Base-by-base conservation (phyloP, 2,329 filamentous ascomycete genomes). In the Dryadomyces quercus-mongolicae region DNA sequence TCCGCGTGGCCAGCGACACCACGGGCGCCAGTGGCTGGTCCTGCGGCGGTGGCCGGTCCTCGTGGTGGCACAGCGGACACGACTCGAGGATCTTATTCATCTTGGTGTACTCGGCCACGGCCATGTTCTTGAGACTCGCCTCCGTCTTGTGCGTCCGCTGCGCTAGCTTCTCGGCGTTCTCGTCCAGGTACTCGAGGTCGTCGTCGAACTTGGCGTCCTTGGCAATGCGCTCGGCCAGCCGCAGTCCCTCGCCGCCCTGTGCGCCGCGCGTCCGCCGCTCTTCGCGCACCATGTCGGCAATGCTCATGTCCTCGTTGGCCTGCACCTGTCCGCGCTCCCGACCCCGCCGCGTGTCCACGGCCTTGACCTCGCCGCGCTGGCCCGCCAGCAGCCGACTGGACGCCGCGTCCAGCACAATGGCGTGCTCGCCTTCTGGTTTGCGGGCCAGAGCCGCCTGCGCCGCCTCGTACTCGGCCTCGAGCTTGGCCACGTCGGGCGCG, bases 251-350 rank as follows among this genome's bases (percentile, higher is more conserved):
- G 53, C 89, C 89, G 45, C 87, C 88, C 4, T 75, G 74, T 63
- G 88, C 82, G 16, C 84, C 84, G 56, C 83, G 84, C 5, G 88
- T 96, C 54, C 92, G 85, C 40, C 88, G 82, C 69, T 98, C 93
- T 68, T 97, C 91, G 31, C 89, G 83, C 18, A 98, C 82, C 93
- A 98, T 98, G 67, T 98, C 93, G 53, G 95, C 90, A 57, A 98
- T 86, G 34, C 76, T 85, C 90, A 98, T 97, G 62, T 97, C 90
- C 53, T 94, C 87, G 64, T 97, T 97, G 60, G 93, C 89, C 61
- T 88, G 82, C 6, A 98, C 86, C 8, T 83, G 77, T 1, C 92
- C 93, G 53, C 91, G 82, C 67, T 95, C 91, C 6, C 81, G 78
- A 2, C 91, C 92, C 49, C 91, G 82, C 64, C 86, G 93, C 56